These are phyloP conservation scores for Aspergillus quadricinctus DNA, from an alignment of 2,329 filamentous ascomycete genomes.

Conservation along the genomic window DNA sequence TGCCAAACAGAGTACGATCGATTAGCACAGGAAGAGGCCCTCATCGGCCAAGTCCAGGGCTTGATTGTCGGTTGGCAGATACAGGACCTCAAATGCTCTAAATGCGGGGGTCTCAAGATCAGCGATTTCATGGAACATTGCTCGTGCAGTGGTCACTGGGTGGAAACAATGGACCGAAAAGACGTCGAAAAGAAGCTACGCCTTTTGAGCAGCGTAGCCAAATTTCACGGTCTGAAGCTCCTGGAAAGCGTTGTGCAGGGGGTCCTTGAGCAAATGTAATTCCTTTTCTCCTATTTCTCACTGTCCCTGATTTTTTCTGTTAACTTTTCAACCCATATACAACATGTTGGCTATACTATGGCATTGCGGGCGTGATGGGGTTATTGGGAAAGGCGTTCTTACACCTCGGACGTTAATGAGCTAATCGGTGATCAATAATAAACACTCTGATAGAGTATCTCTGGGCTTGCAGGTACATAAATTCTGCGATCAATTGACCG, in stretches of 20 bases:
- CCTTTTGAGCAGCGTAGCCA: conserved; percentile 70
- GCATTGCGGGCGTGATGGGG: not conserved
- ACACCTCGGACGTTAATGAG: not conserved
- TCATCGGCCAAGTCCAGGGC: conserved; percentile 73
- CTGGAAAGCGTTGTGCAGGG: conserved; percentile 68
- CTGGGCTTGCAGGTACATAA: not conserved
- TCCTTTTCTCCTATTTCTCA: conserved; percentile 1
- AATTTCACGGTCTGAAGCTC: conserved; percentile 78
- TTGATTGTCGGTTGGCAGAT: conserved; percentile 75
- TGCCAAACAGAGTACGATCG: conserved; percentile 73
- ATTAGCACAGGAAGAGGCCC: conserved; percentile 75
- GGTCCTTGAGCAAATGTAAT: conserved; percentile 47
- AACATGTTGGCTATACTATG: conserved; percentile 3
- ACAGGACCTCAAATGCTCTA: conserved; percentile 85
- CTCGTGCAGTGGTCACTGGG: conserved; percentile 84
- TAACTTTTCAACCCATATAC: conserved; percentile 1
- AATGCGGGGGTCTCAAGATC: conserved; percentile 61
- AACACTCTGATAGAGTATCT: not conserved
- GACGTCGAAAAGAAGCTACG: conserved; percentile 62
- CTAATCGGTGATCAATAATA: not conserved
- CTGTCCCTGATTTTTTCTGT: conserved; percentile 7
- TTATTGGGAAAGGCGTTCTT: not conserved
- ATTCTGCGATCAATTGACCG: not conserved
- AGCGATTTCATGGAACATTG: conserved; percentile 99
- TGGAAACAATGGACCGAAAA: conserved; percentile 62